Evolutionary conservation across 2,329 filamentous ascomycete species (phyloP), one percentile per base, ranked within the genome.

Genomic region (Didymosphaeria variabile): DNA sequence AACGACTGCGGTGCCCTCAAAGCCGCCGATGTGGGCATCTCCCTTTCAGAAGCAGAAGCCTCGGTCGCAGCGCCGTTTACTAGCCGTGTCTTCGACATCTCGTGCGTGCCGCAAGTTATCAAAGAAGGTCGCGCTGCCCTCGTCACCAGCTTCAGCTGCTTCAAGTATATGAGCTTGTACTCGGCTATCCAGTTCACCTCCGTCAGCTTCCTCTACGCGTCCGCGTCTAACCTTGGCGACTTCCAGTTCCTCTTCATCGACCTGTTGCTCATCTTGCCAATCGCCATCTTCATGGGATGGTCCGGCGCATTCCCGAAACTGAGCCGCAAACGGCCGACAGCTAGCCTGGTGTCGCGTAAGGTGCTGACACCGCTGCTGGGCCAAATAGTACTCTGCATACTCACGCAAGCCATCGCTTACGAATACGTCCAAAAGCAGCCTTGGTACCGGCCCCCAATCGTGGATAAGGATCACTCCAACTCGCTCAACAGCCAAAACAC

Each of bases 241-340:
- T 98, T 99, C 75, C 95, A 98, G 84, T 99, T 97, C 77, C 85
- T 99, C 4, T 98, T 94, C 79, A 98, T 99, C 73, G 95, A 99
- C 71, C 84, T 99, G 15, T 83, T 91, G 3, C 87, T 99, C 59
- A 99, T 99, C 72, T 83, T 99, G 3, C 95, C 95, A 5, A 97
- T 99, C 70, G 95, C 95, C 26, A 92, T 99, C 61, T 98, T 98
- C 77, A 99, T 99, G 95, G 94, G 95, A 68, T 98, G 96, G 95
- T 93, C 92, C 26, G 93, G 91, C 6, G 91, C 96, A 1, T 93
- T 90, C 72, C 88, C 89, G 2, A 83, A 86, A 40, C 86, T 99
- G 15, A 91, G 88, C 69, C 88, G 86, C 60, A 99, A 98, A 79
- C 86, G 93, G 38, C 95, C 95, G 3, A 98, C 93, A 0, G 94